A percentile compares a stretch with the other conserved stretches of the same genome.
phyloP scores from a whole-genome alignment of 192 early-diverging fungal genomes.

The Coemansia sp. region DNA sequence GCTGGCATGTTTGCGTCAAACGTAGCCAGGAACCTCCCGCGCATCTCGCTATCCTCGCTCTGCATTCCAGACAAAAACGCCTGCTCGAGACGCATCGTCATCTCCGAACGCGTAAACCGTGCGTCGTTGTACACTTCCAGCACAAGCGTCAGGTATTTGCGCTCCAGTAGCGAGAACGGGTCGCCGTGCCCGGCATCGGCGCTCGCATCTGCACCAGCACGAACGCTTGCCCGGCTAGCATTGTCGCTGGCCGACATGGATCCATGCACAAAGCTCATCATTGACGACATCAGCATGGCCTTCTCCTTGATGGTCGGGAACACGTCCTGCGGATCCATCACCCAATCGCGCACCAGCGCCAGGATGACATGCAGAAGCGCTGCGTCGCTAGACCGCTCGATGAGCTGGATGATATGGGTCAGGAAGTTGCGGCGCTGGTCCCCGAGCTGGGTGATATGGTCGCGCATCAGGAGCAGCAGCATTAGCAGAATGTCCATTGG shows the following conservation, averaged over 20 bases:
- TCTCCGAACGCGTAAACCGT: constrained; percentile 78
- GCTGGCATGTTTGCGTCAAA: constrained; percentile 76
- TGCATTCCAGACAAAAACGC: constrained; percentile 92
- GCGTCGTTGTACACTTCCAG: constrained; percentile 84
- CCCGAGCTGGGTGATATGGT: constrained; percentile 65
- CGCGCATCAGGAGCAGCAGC: constrained; percentile 52
- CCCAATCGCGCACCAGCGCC: constrained; percentile 84
- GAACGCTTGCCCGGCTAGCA: constrained; percentile 28
- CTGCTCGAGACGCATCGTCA: constrained; percentile 89
- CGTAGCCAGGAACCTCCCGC: constrained; percentile 74
- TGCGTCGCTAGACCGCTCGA: constrained; percentile 77
- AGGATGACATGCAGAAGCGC: constrained; percentile 72
- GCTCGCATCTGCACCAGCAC: constrained; percentile 10
- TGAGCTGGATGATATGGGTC: constrained; percentile 72
- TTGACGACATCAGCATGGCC: constrained; percentile 83
- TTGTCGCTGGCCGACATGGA: constrained; percentile 56
- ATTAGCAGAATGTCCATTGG: constrained; percentile 42
- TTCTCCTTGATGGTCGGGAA: constrained; percentile 98
- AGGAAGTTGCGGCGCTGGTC: constrained; percentile 88
- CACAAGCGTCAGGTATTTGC: constrained; percentile 88
- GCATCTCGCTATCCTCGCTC: constrained; percentile 71
- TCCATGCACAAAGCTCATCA: constrained; percentile 81
- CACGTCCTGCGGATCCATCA: constrained; percentile 71
- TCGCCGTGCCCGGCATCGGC: constrained; percentile 7
- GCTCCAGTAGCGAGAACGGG: constrained; percentile 56